phyloP scores from a whole-genome alignment of 306 rosid genomes.

The Vicia faba region DNA sequence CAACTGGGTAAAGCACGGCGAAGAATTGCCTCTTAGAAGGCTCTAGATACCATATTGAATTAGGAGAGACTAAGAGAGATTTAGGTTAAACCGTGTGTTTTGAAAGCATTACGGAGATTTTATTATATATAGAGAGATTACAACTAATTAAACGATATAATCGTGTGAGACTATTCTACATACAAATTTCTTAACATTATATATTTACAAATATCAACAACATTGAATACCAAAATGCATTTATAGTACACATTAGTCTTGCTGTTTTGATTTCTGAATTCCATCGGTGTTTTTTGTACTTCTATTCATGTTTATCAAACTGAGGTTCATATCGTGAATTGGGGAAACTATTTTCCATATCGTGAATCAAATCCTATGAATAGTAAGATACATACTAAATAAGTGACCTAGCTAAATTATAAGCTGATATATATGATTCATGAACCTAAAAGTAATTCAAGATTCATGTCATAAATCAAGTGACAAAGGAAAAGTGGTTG shows the following conservation, averaged over 20 bases:
- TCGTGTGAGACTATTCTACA: too few relatives aligned
- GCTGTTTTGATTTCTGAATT: neutral
- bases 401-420: neutral
- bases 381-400: neutral
- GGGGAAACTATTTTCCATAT: neutral
- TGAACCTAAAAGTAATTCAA: neutral
- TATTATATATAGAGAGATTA: too few relatives aligned
- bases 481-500: neutral
- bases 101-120: too few relatives aligned
- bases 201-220: too few relatives aligned
- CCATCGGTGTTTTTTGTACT: neutral
- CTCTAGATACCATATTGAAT: too few relatives aligned
- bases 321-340: neutral
- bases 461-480: neutral
- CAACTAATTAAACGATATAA: too few relatives aligned
- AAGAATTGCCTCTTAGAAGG: too few relatives aligned
- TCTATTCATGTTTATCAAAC: neutral
- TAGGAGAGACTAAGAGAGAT: too few relatives aligned
- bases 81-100: too few relatives aligned
- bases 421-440: neutral
- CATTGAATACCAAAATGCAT: conserved; percentile 18
- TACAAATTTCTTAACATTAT: too few relatives aligned
- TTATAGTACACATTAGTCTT: conserved; percentile 11
- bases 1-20: too few relatives aligned
- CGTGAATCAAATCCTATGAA: neutral